Base-by-base conservation (phyloP, 2,329 filamentous ascomycete genomes). In the Aspergillus viridinutans region DNA sequence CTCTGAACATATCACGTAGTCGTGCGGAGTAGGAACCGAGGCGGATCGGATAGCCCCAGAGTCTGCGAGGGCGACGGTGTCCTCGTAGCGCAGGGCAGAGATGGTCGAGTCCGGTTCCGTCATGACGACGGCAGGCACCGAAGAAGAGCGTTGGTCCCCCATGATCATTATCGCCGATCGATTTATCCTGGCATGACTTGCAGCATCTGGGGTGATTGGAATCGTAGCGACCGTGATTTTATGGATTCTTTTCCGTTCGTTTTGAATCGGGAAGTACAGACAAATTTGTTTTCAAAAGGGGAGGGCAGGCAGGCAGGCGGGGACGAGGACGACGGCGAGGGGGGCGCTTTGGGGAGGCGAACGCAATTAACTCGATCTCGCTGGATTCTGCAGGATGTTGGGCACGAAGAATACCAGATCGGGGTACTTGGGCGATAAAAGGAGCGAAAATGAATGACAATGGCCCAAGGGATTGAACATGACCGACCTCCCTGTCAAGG, bases 151-250 rank as follows among this genome's bases (percentile, higher is more conserved):
- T 60, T 63, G 64, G 58, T 70, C 66, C 59, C 61, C 65, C 69
- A 73, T 72, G 32, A 17, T 38, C 32, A 17, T n/a, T 38, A 17
- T 17, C 32, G 32, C 32, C 17, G 32, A 7, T 14, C 32, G 2
- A 38, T 38, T n/a, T 69, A 71, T 72, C 64, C 68, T 66, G 61
- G 66, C 70, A 73, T 73, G 69, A 61, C 70, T 72, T 68, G 61
- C 54, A 58, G 50, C 43, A 47, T 47, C 54, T 56, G 48, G 54
- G 49, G 26, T 47, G 43, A 49, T 35, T 49, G 23, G 45, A 56
- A 38, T 57, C 42, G 49, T 43, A 52, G 40, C 48, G 43, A 35
- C 47, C 6, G 49, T 43, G 25, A 38, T 26, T 40, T 17, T 47
- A 12, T 23, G 20, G 5, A 14, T 26, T 35, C 28, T 43, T 50